Evolutionary conservation across 345 rosid genomes (phyloP), one percentile per base, ranked within the genome.

Genomic region (Aquilaria malaccensis): DNA sequence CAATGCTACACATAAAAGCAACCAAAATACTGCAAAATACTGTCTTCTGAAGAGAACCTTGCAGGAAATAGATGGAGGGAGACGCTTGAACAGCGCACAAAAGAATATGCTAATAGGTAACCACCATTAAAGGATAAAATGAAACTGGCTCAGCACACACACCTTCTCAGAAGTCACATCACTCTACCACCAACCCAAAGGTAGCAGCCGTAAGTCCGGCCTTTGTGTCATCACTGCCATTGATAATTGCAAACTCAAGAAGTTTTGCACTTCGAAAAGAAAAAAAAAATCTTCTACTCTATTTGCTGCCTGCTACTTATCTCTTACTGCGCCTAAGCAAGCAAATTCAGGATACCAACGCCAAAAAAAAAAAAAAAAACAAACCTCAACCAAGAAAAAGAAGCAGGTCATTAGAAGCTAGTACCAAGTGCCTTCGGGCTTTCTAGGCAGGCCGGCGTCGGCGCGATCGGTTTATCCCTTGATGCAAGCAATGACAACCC

Each of bases 191-290:
- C 86, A 50, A 57, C 66, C 65, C 15, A 11, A n/a, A 11, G 7
- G 75, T 59, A 61, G 91, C 86, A 80, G 88, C 80, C 73, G 86
- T 85, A 77, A 79, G 88, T 61, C 81, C 91, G 88, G 91, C 86
- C 91, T 83, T 82, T 78, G 58, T 65, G 60, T 85, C 91, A 77
- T 85, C 91, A 85, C 59, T 1, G 83, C 91, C 88, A 82, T 58
- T 37, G 30, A 14, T 53, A 14, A 22, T 14, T 1, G 9, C 31
- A n/a, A n/a, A 6, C 52, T 2, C n/a, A 46, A 47, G 3, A 7
- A 52, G 22, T 31, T 50, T 32, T 49, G 46, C 31, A 56, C 41
- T 11, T 55, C 14, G 9, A 43, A 14, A 7, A 30, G 13, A 1
- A 9, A 2, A 4, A 10, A 29, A 62, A 22, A 31, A 55, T 22